Conservation (phyloP, 179 eudicot species). For the Spergularia azorica region DNA sequence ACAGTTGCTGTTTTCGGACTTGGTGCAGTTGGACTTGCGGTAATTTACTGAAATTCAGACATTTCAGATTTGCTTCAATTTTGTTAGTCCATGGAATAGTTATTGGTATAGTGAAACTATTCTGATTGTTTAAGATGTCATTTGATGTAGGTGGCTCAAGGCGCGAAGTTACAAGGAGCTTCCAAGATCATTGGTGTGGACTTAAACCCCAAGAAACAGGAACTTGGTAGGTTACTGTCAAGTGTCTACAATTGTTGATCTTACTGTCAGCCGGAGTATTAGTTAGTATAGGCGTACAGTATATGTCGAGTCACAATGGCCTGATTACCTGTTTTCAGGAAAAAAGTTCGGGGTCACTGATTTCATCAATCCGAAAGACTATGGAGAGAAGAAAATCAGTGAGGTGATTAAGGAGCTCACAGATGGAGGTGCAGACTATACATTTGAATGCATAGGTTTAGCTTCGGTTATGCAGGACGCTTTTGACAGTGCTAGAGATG, state of each 20-base stretch:
- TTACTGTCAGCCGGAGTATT: neutral
- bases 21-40: slow-evolving; percentile 89
- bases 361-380: slow-evolving; percentile 47
- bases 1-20: slow-evolving; percentile 80
- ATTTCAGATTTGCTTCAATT: neutral
- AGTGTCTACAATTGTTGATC: neutral
- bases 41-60: slow-evolving; percentile 14
- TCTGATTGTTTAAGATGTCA: neutral
- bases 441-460: slow-evolving; percentile 72
- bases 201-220: slow-evolving; percentile 49
- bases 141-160: slow-evolving; percentile 54
- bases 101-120: neutral
- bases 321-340: slow-evolving; percentile 23
- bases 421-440: slow-evolving; percentile 76
- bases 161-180: slow-evolving; percentile 65
- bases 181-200: slow-evolving; percentile 76
- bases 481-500: slow-evolving; percentile 53
- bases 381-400: slow-evolving; percentile 44
- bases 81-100: too few relatives aligned
- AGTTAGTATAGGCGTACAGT: too few relatives aligned
- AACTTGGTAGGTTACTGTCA: slow-evolving; percentile 35
- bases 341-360: slow-evolving; percentile 65
- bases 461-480: slow-evolving; percentile 66
- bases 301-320: neutral
- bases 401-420: slow-evolving; percentile 68